Conservation (phyloP, 768 basidiomycete genomes). For the Fomitopsis serialis region DNA sequence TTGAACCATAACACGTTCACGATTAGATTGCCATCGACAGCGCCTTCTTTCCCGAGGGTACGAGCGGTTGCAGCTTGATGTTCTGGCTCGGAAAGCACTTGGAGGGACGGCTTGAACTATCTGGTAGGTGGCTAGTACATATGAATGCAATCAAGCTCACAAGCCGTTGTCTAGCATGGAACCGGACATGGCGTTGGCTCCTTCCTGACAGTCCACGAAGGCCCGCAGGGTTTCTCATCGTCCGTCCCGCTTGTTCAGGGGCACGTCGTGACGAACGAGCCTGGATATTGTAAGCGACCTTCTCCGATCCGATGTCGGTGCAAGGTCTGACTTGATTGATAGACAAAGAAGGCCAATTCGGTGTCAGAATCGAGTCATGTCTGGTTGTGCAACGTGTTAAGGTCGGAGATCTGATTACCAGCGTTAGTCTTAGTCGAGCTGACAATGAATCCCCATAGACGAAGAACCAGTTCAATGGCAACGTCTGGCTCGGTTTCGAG, state of each 20-base stretch:
- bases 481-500: conserved; percentile 86
- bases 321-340: not conserved
- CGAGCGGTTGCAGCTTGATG: conserved; percentile 80
- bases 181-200: conserved; percentile 90
- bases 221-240: conserved; percentile 73
- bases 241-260: conserved; percentile 72
- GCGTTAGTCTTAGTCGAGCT: not conserved
- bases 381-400: conserved; percentile 65
- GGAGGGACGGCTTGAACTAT: conserved; percentile 83
- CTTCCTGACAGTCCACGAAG: conserved; percentile 83
- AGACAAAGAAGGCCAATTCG: conserved; percentile 77
- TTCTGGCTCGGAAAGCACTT: conserved; percentile 86
- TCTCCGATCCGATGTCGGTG: not conserved
- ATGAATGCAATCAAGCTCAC: not conserved
- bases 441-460: conserved; percentile 42
- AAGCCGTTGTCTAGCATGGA: conserved; percentile 53
- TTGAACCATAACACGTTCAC: not conserved
- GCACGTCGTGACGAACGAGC: conserved; percentile 91
- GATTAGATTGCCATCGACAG: conserved; percentile 83
- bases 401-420: conserved; percentile 27
- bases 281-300: conserved; percentile 75
- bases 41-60: conserved; percentile 88
- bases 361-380: conserved; percentile 90
- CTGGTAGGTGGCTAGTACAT: conserved; percentile 38
- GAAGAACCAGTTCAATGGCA: conserved; percentile 62